Evolutionary conservation across 1,284 basidiomycete genomes (phyloP).

Genomic region (Afroboletus lepidellus): DNA sequence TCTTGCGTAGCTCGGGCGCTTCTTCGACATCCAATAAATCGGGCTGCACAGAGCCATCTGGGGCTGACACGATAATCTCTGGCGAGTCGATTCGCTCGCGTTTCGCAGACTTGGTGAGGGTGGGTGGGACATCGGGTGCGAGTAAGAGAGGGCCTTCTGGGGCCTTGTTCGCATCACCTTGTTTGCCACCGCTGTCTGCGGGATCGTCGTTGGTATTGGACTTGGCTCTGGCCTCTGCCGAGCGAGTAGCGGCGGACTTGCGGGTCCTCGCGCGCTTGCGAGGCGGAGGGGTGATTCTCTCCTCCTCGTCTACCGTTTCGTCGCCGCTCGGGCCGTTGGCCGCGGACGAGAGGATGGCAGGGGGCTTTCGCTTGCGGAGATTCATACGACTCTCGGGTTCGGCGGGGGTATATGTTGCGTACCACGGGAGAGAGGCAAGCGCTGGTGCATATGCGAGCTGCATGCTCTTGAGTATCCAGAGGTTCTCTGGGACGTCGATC

Average conservation of each 20-base stretch:
- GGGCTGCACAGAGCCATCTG: slow-evolving; percentile 14
- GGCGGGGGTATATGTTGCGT: slow-evolving; percentile 29
- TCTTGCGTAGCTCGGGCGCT: slow-evolving; percentile 26
- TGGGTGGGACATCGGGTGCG: slow-evolving; percentile 12
- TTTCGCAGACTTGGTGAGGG: slow-evolving; percentile 18
- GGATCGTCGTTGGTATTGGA: slow-evolving; percentile 1
- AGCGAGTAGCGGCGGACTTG: slow-evolving; percentile 19
- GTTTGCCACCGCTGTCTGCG: slow-evolving; percentile 5
- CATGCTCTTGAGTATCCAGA: slow-evolving; percentile 35
- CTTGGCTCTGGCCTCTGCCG: slow-evolving; percentile 4
- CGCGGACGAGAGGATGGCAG: slow-evolving; percentile 19
- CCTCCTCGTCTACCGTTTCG: slow-evolving; percentile 33
- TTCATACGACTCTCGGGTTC: slow-evolving; percentile 35
- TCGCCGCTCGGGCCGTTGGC: slow-evolving; percentile 24
- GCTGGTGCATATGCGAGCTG: slow-evolving; percentile 29
- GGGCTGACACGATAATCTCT: slow-evolving; percentile 7
- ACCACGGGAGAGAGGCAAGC: slow-evolving; percentile 28
- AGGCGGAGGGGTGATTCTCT: slow-evolving; percentile 28
- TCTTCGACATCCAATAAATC: slow-evolving; percentile 24
- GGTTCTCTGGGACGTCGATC: slow-evolving; percentile 34
- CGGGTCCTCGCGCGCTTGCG: slow-evolving; percentile 33
- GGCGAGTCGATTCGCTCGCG: slow-evolving; percentile 24
- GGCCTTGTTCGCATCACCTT: not conserved
- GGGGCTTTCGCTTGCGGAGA: slow-evolving; percentile 32
- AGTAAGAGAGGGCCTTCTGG: slow-evolving; percentile 20